Percentiles rank a stretch among this genome's conserved stretches.
Evolutionary conservation across 768 basidiomycete species (phyloP).

Genomic region (Trametopsis cervina): DNA sequence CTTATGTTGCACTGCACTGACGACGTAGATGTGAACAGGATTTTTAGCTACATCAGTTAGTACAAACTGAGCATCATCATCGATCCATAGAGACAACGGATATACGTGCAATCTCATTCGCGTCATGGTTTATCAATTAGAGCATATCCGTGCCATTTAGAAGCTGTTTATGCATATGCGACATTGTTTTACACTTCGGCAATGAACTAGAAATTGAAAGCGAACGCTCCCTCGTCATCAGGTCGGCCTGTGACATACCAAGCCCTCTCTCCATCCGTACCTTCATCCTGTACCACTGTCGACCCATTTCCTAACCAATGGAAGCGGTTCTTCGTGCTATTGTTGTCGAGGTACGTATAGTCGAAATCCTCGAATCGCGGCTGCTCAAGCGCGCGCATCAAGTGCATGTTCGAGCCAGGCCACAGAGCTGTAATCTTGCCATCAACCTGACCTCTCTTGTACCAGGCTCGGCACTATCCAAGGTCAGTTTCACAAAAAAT

Average conservation of each 20-base stretch:
- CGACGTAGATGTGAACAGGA: too few species aligned
- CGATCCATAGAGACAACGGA: too few species aligned
- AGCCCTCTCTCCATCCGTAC: slow-evolving; percentile 3
- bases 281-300: slow-evolving; percentile 19
- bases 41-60: too few species aligned
- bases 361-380: slow-evolving; percentile 25
- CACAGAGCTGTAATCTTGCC: slow-evolving; percentile 23
- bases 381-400: slow-evolving; percentile 11
- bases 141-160: too few species aligned
- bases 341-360: slow-evolving; percentile 11
- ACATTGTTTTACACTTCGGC: too few species aligned
- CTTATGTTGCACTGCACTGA: too few species aligned
- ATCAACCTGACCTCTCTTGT: slow-evolving; percentile 24
- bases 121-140: too few species aligned
- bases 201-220: too few species aligned
- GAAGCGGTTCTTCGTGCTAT: slow-evolving; percentile 14
- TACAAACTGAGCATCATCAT: too few species aligned
- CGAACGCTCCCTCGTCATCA: too few species aligned
- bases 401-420: slow-evolving; percentile 17
- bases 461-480: slow-evolving; percentile 14
- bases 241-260: slow-evolving; percentile 2
- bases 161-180: too few species aligned
- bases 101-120: too few species aligned
- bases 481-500: slow-evolving; percentile 14
- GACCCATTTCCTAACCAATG: slow-evolving; percentile 24